Conservation (phyloP, 2,329 filamentous ascomycete genomes). For the Cladophialophora bantiana region DNA sequence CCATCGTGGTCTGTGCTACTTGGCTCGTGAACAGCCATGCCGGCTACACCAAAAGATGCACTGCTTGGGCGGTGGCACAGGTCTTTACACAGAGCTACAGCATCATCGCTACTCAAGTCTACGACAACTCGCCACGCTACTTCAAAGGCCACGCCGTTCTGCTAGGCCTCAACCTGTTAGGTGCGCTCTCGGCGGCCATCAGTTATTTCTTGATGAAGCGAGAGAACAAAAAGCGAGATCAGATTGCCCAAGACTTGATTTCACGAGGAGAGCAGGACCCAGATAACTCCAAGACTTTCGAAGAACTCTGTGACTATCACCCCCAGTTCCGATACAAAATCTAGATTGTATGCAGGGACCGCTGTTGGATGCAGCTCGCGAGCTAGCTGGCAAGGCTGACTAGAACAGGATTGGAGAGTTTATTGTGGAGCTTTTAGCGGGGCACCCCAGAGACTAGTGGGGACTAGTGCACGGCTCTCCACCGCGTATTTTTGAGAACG, state of each 20-base stretch:
- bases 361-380: no score
- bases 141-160: slow-evolving; percentile 27
- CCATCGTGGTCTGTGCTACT: slow-evolving; percentile 9
- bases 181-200: neutral
- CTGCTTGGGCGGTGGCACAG: slow-evolving; percentile 24
- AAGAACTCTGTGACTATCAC: slow-evolving; percentile 22
- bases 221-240: slow-evolving; percentile 9
- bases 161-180: slow-evolving; percentile 21
- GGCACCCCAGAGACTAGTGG: no score
- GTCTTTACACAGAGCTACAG: slow-evolving; percentile 21
- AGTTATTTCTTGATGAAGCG: slow-evolving; percentile 11
- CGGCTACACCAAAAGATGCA: slow-evolving; percentile 27
- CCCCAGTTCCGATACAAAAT: slow-evolving; percentile 21
- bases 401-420: no score
- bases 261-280: slow-evolving; percentile 7
- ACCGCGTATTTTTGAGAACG: no score
- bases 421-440: no score
- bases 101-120: slow-evolving; percentile 28
- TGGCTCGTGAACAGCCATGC: slow-evolving; percentile 22
- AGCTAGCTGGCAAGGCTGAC: no score
- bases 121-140: slow-evolving; percentile 24
- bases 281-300: slow-evolving; percentile 10
- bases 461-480: no score
- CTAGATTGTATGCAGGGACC: slow-evolving; percentile 5
- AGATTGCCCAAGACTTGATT: neutral